Conservation (phyloP, 2,329 filamentous ascomycete genomes). For the Aureobasidium uvarum region DNA sequence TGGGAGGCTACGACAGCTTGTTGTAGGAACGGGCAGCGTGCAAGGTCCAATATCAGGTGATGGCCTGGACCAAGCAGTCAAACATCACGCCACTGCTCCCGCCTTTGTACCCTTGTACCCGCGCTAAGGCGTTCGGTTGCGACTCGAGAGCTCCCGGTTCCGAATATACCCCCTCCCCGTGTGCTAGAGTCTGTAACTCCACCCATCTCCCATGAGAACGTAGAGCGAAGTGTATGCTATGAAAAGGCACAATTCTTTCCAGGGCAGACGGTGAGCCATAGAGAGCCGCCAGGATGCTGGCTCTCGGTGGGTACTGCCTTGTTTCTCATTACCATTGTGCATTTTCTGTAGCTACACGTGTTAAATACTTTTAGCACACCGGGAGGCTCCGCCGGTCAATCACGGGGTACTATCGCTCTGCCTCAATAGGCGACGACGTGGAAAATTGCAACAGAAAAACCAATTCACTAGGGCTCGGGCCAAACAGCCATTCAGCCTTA, state of each 20-base stretch:
- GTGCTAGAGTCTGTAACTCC: too few relatives aligned
- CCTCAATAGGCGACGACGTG: not conserved
- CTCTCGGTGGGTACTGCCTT: too few relatives aligned
- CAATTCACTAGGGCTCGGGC: slow-evolving; percentile 17
- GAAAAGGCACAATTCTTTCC: too few relatives aligned
- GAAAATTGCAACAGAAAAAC: slow-evolving; percentile 19
- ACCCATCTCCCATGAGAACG: too few relatives aligned
- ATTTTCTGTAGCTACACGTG: too few relatives aligned
- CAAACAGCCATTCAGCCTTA: slow-evolving; percentile 20
- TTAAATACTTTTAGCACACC: too few relatives aligned
- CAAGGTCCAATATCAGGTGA: slow-evolving; percentile 26
- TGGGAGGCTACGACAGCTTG: slow-evolving; percentile 24
- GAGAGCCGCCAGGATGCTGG: too few relatives aligned
- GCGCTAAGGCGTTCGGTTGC: slow-evolving; percentile 19
- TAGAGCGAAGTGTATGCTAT: too few relatives aligned
- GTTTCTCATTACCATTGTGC: too few relatives aligned
- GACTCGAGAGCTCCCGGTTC: slow-evolving; percentile 1
- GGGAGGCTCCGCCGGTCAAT: slow-evolving; percentile 1
- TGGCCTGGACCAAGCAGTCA: slow-evolving; percentile 23
- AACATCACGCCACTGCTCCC: slow-evolving; percentile 26
- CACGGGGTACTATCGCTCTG: not conserved
- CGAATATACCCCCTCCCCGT: not conserved
- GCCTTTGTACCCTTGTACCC: slow-evolving; percentile 9
- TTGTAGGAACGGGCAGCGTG: slow-evolving; percentile 26
- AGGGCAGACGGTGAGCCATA: too few relatives aligned